These are phyloP conservation scores for Neonothopanus nambi DNA, from an alignment of 1,284 basidiomycete species.

Conservation along the genomic window DNA sequence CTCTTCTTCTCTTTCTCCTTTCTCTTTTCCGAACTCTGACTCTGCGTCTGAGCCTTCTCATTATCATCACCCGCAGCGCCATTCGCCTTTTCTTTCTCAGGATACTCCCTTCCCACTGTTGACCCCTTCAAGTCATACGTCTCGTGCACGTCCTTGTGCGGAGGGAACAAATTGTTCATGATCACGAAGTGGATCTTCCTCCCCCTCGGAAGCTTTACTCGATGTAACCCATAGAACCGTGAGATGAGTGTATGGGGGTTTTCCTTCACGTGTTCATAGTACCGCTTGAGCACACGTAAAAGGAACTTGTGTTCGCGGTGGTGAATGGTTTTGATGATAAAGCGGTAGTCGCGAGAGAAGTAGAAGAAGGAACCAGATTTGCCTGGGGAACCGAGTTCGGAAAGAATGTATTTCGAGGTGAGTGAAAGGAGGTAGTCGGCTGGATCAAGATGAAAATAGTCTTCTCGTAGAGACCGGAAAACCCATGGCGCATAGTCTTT, in stretches of 20 bases:
- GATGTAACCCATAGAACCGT: constrained; percentile 95
- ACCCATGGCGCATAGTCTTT: constrained; percentile 99
- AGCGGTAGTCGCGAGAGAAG: constrained; percentile 97
- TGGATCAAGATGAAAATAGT: constrained; percentile 93
- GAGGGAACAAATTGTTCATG: constrained; percentile 99
- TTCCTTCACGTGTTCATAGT: constrained; percentile 84
- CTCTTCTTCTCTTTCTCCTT: constrained; percentile 14
- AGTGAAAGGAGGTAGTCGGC: constrained; percentile 96
- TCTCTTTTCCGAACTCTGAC: constrained; percentile 58
- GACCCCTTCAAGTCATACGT: constrained; percentile 97
- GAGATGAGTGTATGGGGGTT: constrained; percentile 96
- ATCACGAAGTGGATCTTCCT: constrained; percentile 99
- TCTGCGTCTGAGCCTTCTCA: constrained; percentile 7
- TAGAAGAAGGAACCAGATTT: constrained; percentile 99
- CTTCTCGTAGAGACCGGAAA: constrained; percentile 92
- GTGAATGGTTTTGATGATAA: constrained; percentile 99
- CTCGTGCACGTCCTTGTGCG: constrained; percentile 97
- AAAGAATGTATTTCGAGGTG: constrained; percentile 97
- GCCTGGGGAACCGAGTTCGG: constrained; percentile 96
- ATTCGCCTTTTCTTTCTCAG: constrained; percentile 30
- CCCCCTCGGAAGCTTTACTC: constrained; percentile 93
- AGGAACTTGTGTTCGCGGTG: constrained; percentile 95
- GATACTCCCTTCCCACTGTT: constrained; percentile 91
- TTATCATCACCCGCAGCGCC: neutral
- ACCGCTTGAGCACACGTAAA: constrained; percentile 77